Conservation (phyloP, 495 filamentous ascomycete genomes). For the Penicillium odoratum region DNA sequence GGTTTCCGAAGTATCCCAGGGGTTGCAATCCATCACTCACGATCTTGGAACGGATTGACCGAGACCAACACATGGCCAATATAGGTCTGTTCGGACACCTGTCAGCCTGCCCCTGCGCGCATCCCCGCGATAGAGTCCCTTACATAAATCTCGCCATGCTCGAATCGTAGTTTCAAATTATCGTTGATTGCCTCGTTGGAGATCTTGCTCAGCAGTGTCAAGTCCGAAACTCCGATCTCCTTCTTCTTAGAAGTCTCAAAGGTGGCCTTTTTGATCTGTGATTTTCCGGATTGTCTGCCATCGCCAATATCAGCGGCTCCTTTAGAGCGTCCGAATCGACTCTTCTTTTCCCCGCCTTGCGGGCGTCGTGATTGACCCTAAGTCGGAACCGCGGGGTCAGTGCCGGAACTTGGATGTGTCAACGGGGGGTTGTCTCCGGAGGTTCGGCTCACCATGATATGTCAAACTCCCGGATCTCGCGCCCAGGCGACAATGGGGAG, state of each 20-base stretch:
- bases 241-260: conserved; percentile 98
- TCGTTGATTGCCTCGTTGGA: conserved; percentile 99
- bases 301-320: conserved; percentile 47
- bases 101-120: conserved; percentile 30
- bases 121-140: conserved; percentile 30
- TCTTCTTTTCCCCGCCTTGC: conserved; percentile 50
- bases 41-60: conserved; percentile 96
- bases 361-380: conserved; percentile 53
- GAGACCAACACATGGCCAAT: conserved; percentile 99
- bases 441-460: background rate
- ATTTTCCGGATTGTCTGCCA: conserved; percentile 50
- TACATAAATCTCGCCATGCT: conserved; percentile 95
- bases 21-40: conserved; percentile 45
- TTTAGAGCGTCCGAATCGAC: conserved; percentile 50
- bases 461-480: conserved; percentile 25
- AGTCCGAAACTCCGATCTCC: conserved; percentile 96
- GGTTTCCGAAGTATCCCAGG: background rate
- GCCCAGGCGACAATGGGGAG: conserved; percentile 36
- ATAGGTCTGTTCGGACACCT: conserved; percentile 68
- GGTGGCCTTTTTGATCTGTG: conserved; percentile 87
- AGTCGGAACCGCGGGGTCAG: conserved; percentile 16
- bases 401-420: conserved; percentile 15
- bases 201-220: conserved; percentile 96
- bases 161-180: conserved; percentile 95
- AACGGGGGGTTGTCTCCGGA: conserved; percentile 9